Conservation (phyloP, 257 asterid genomes). For the Buddleja alternifolia region DNA sequence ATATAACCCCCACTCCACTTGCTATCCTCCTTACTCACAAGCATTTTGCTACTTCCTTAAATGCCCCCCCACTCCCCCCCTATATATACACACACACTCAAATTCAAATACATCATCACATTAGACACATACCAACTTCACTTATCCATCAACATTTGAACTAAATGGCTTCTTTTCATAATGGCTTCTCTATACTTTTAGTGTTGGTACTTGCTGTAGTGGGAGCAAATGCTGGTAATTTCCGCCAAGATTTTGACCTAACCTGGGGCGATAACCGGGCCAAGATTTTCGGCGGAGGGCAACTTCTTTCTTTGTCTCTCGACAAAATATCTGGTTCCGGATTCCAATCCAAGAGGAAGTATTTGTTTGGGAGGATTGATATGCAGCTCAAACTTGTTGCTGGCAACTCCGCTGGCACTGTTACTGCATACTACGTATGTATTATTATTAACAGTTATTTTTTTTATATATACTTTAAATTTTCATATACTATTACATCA, state of each 20-base stretch:
- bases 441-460: not conserved
- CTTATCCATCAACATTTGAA: not conserved
- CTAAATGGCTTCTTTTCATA: slow-evolving; percentile 30
- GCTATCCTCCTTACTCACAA: slow-evolving; percentile 42
- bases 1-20: slow-evolving; percentile 19
- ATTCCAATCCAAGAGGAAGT: slow-evolving; percentile 60
- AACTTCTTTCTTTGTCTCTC: slow-evolving; percentile 56
- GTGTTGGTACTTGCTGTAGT: slow-evolving; percentile 26
- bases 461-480: too few relatives aligned
- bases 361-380: slow-evolving; percentile 63
- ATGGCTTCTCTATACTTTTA: slow-evolving; percentile 13
- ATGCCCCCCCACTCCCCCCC: slow-evolving; percentile 6
- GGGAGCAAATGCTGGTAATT: slow-evolving; percentile 41
- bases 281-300: slow-evolving; percentile 54
- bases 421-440: slow-evolving; percentile 67
- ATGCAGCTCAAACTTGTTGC: slow-evolving; percentile 73
- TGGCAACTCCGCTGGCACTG: slow-evolving; percentile 76
- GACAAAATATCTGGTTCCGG: slow-evolving; percentile 67
- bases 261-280: slow-evolving; percentile 61
- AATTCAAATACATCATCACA: slow-evolving; percentile 24
- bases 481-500: too few relatives aligned
- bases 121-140: not conserved
- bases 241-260: slow-evolving; percentile 52
- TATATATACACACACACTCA: slow-evolving; percentile 33
- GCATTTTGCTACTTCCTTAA: slow-evolving; percentile 38